Evolutionary conservation across 2,329 filamentous ascomycete genomes (phyloP).

Genomic region (Mycosphaerella sp.): DNA sequence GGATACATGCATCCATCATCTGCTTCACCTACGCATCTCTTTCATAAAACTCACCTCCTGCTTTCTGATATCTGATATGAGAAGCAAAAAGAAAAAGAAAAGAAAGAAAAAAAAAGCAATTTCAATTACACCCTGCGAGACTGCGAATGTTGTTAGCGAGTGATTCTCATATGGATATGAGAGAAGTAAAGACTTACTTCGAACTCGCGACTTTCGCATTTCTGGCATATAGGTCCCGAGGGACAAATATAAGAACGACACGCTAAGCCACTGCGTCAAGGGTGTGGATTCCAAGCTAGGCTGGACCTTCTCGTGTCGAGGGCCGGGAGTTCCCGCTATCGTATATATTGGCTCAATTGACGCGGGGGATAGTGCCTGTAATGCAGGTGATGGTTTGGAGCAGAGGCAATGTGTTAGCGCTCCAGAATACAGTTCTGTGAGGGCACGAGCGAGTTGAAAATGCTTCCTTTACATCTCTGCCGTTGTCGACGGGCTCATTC

Average conservation of each 20-base stretch:
- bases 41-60: conserved; percentile 40
- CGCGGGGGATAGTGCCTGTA: too few species aligned
- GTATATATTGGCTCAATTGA: conserved; percentile 1
- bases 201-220: conserved; percentile 31
- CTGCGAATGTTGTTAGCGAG: conserved; percentile 1
- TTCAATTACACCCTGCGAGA: conserved; percentile 13
- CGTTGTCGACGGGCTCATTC: too few species aligned
- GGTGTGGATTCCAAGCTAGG: conserved; percentile 16
- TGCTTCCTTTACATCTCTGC: too few species aligned
- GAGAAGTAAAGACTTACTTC: conserved; percentile 17
- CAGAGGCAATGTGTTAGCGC: too few species aligned
- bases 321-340: conserved; percentile 6
- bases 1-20: conserved; percentile 35
- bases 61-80: conserved; percentile 42
- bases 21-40: conserved; percentile 33
- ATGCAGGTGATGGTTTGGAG: too few species aligned
- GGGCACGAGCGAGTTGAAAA: too few species aligned
- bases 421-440: too few species aligned
- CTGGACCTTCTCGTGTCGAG: conserved; percentile 7
- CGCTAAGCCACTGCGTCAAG: conserved; percentile 30
- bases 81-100: background rate
- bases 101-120: background rate
- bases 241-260: conserved; percentile 29
- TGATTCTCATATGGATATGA: background rate
- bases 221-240: conserved; percentile 19